Base-by-base conservation (phyloP, 495 filamentous ascomycete species). In the Neurospora sp. region DNA sequence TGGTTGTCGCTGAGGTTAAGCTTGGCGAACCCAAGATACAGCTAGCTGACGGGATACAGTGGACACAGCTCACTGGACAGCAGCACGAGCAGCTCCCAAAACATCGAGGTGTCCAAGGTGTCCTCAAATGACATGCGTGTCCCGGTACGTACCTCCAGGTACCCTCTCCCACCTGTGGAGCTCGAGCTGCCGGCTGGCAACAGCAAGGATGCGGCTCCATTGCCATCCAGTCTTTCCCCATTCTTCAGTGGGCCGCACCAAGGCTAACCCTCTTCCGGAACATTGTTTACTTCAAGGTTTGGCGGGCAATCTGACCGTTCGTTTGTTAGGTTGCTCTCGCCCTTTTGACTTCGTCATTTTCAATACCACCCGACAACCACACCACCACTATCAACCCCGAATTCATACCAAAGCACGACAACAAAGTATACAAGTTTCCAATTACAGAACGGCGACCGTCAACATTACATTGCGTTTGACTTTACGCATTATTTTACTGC, bases 281-380 rank as follows among this genome's bases (percentile, higher is more conserved):
- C 70, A 74, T 22, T 81, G 79, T 81, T 81, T 81, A 81, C 79
- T 76, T 61, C 71, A 72, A 74, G 53, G 53, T 61, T 61, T 61
- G 53, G 53, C 22, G 48, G 48, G 53, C 53, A 8, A 27, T 3
- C 53, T 61, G 31, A 35, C 70, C 70, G 70, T 71, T 71, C 27
- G 27, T 31, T 31, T 65, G 70, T 59, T 71, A 16, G 22, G 48
- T 71, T 20, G 44, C 42, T 40, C 38, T 69, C 27, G 37, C 22
- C 16, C 31, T 65, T 37, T 38, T 22, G 42, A 38, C 40, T 22
- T 41, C 17, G 35, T 68, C 44, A 35, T 27, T 35, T 20, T 31
- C 70, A 20, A 38, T 59, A 65, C 31, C 44, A 39, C 20, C 70
- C 70, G 20, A 10, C 70, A 69, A 69, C 22, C 12, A 61, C 53